Base-by-base conservation (phyloP, 169 alveolate species). In the Amoebophrya sp. region DNA sequence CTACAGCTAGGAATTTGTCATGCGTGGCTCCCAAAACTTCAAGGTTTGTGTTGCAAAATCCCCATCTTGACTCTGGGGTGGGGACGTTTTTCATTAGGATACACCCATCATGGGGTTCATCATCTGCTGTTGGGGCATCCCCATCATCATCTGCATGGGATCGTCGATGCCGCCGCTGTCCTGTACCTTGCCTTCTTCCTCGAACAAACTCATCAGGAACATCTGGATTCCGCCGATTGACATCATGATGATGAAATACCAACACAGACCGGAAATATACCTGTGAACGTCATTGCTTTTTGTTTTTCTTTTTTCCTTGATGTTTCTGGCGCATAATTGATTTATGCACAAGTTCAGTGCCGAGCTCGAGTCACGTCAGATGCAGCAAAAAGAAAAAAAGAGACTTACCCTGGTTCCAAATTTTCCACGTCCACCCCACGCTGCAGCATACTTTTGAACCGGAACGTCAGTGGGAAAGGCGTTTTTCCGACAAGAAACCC, bases 401-500 rank as follows among this genome's bases (percentile, higher is more conserved):
- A 94, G 39, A 95, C 96, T 47, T 94, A 94, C 39, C 93, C 91
- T 91, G 92, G 94, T 91, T 94, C 95, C 47, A 95, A 91, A 35
- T 91, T 77, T 10, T 94, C 94, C 47, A 94, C 92, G 77, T 95
- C 96, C 77, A 96, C 93, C 55, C 97, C 97, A 90, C 96, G 93
- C 83, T 96, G 97, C 40, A 96, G 95, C 95, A 96, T 95, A 47
- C 95, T 93, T 89, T 95, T 96, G 94, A 95, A 95, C 40, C 94
- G 92, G 94, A 93, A 96, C 32, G 97, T 93, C 41, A 95, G 92
- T 38, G 97, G 96, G 89, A 95, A 93, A 32, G 97, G 97, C 90
- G 94, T 92, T 77, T 95, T 66, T 93, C 96, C 96, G n/a, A 96
- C 96, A 66, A 94, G 77, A 54, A 94, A 95, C 53, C 96, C 97